These are phyloP conservation scores for Scolecobasidium constrictum DNA, from an alignment of 2,329 filamentous ascomycete species.

Conservation along the genomic window DNA sequence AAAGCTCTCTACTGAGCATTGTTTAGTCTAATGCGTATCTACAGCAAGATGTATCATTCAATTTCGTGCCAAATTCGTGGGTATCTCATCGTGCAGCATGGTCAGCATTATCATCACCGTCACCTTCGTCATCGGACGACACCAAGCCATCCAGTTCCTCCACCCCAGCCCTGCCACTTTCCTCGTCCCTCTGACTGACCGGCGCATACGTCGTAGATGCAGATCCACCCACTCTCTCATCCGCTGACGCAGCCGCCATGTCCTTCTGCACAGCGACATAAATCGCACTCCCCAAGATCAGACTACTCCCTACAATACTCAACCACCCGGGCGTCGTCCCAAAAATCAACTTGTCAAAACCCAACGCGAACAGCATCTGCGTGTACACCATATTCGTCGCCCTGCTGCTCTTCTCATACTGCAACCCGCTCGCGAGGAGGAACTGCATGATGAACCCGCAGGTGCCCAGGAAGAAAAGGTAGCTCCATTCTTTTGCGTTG, in stretches of 20 bases:
- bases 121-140: not conserved
- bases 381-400: slow-evolving; percentile 59
- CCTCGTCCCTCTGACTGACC: not conserved
- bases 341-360: slow-evolving; percentile 54
- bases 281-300: slow-evolving; percentile 56
- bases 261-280: slow-evolving; percentile 49
- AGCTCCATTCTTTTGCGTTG: slow-evolving; percentile 48
- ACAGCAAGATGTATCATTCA: no score
- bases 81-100: no score
- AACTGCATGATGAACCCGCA: slow-evolving; percentile 80
- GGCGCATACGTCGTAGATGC: not conserved
- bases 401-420: slow-evolving; percentile 54
- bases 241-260: not conserved
- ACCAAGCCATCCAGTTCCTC: not conserved
- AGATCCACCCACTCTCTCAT: no score
- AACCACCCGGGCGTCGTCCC: slow-evolving; percentile 45
- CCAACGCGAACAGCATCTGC: slow-evolving; percentile 58
- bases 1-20: no score
- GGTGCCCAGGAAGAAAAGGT: slow-evolving; percentile 56
- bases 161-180: not conserved
- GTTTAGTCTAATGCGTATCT: no score
- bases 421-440: slow-evolving; percentile 66
- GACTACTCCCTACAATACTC: slow-evolving; percentile 48
- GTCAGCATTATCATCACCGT: no score
- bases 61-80: no score